A percentile compares a stretch with the other conserved stretches of the same genome.
Evolutionary conservation across 257 asterid genomes (phyloP).

Genomic region (Striga asiatica): DNA sequence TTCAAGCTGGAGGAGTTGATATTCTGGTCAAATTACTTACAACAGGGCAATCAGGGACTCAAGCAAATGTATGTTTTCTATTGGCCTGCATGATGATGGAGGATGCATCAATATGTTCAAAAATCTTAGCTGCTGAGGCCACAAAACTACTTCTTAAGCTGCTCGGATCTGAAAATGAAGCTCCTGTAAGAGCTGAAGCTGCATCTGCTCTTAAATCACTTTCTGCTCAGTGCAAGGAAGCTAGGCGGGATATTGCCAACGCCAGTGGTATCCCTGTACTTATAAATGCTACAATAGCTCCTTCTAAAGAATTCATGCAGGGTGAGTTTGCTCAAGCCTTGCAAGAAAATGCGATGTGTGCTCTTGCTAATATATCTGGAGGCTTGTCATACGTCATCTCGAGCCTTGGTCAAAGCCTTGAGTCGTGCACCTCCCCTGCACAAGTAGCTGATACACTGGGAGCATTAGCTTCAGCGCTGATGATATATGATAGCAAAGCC

Average conservation of each 20-base stretch:
- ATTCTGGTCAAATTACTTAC: constrained; percentile 73
- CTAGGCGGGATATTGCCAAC: constrained; percentile 70
- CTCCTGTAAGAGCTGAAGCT: constrained; percentile 95
- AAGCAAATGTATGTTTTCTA: constrained; percentile 94
- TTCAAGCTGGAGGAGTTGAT: constrained; percentile 84
- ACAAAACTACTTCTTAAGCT: constrained; percentile 76
- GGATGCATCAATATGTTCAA: constrained; percentile 81
- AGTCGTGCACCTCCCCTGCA: constrained; percentile 86
- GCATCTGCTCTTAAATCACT: constrained; percentile 96
- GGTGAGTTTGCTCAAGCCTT: constrained; percentile 97
- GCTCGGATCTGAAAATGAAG: constrained; percentile 81
- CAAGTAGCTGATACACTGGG: constrained; percentile 96
- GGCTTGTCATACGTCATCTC: constrained; percentile 89
- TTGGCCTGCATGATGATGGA: constrained; percentile 96
- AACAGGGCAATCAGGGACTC: constrained; percentile 78
- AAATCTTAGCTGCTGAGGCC: constrained; percentile 66
- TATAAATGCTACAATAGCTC: constrained; percentile 97
- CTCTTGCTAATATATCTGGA: constrained; percentile 98
- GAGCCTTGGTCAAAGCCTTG: constrained; percentile 98
- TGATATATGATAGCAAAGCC: constrained; percentile 87
- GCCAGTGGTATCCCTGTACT: constrained; percentile 85
- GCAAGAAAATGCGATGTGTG: constrained; percentile 99
- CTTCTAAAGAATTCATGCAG: constrained; percentile 99
- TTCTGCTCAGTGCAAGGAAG: constrained; percentile 88
- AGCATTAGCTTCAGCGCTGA: constrained; percentile 95